Evolutionary conservation across 371 early-diverging fungal genomes (phyloP).

Genomic region (Actinomucor elegans): DNA sequence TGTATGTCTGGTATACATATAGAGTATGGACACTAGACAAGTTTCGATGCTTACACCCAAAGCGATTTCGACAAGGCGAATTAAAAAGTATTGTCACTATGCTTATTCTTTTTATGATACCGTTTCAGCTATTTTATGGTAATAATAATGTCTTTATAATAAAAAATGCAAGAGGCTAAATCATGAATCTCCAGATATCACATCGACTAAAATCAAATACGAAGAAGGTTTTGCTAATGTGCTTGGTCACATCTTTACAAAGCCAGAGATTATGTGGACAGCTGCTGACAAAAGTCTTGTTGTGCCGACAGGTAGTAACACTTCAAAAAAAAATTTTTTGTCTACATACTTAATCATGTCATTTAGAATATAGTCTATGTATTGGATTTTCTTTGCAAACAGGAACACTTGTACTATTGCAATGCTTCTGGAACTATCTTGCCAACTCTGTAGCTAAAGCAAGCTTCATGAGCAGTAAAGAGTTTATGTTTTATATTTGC

Average conservation of each 20-base stretch:
- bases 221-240: slow-evolving; percentile 45
- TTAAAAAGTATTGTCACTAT: slow-evolving; percentile 49
- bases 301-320: slow-evolving; percentile 36
- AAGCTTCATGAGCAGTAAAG: slow-evolving; percentile 49
- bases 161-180: background rate
- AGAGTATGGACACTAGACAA: slow-evolving; percentile 39
- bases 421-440: slow-evolving; percentile 58
- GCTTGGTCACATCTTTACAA: slow-evolving; percentile 33
- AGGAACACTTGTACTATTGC: slow-evolving; percentile 46
- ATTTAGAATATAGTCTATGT: slow-evolving; percentile 26
- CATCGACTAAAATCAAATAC: slow-evolving; percentile 50
- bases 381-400: slow-evolving; percentile 49
- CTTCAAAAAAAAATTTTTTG: background rate
- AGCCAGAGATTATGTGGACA: slow-evolving; percentile 48
- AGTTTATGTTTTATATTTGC: slow-evolving; percentile 47
- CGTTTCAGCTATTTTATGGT: slow-evolving; percentile 53
- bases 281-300: slow-evolving; percentile 35
- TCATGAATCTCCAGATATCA: slow-evolving; percentile 24
- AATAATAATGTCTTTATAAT: background rate
- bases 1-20: slow-evolving; percentile 40
- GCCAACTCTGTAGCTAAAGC: slow-evolving; percentile 48
- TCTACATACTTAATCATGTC: too few species aligned
- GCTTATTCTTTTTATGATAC: slow-evolving; percentile 46
- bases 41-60: slow-evolving; percentile 36
- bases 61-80: slow-evolving; percentile 44